phyloP scores from a whole-genome alignment of 2,329 filamentous ascomycete genomes.

The Paecilomyces sp. region DNA sequence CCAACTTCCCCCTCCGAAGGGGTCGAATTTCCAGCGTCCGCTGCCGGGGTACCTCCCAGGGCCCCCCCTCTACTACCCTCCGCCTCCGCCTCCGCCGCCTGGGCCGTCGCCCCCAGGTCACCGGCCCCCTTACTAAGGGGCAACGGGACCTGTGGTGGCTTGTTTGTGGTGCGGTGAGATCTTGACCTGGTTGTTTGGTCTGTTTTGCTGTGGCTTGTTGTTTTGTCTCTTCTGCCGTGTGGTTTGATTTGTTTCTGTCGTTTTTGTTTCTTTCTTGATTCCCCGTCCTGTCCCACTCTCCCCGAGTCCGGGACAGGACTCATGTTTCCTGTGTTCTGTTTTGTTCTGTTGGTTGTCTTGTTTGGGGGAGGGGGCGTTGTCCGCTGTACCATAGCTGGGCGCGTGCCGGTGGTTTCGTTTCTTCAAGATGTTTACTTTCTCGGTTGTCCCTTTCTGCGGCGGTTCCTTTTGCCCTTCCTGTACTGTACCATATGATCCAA shows the following conservation, averaged over 20 bases:
- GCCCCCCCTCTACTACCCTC: conserved; percentile 17
- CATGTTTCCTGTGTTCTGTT: neutral
- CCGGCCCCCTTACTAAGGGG: conserved; percentile 10
- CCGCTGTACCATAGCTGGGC: neutral
- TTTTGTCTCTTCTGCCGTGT: neutral
- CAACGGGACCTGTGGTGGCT: neutral
- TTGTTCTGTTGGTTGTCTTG: neutral
- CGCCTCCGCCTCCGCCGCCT: conserved; percentile 8
- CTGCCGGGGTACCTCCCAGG: conserved; percentile 19
- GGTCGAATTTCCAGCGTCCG: conserved; percentile 28
- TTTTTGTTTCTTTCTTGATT: neutral
- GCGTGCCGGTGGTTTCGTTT: neutral
- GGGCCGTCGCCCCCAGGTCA: conserved; percentile 6
- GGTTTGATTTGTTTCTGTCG: neutral
- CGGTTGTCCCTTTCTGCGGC: neutral
- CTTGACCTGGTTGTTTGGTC: neutral
- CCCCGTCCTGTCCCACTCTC: neutral
- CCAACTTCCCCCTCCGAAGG: conserved; percentile 34
- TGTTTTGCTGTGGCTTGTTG: neutral
- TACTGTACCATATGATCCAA: neutral
- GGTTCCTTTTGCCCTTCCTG: neutral
- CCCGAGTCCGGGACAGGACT: neutral
- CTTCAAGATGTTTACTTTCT: neutral
- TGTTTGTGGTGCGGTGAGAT: neutral
- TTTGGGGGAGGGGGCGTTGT: neutral